Base-by-base conservation (phyloP, 768 basidiomycete species). In the Amanita rubescens region DNA sequence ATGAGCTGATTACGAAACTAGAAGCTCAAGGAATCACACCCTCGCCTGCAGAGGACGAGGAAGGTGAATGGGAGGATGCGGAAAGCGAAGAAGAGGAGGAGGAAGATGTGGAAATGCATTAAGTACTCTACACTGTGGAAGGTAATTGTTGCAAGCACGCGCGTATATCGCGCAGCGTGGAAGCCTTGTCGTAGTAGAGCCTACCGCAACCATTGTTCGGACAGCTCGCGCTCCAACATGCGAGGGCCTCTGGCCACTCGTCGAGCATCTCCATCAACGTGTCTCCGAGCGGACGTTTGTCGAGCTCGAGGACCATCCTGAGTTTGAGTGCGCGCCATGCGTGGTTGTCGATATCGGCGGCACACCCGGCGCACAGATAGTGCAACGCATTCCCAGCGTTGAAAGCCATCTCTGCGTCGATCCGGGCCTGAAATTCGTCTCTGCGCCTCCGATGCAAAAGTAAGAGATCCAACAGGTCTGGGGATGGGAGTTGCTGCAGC, bases 71-170 rank as follows among this genome's bases (percentile, higher is more conserved):
- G 73, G 86, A 82, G 55, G 85, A 84, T 19, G 86, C 81, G 57
- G 85, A 83, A 42, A 77, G 81, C 77, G 88, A 85, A 60, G 84
- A 82, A 55, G 77, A 71, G 19, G 81, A 82, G n/a, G n/a, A n/a
- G 32, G 71, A 68, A 11, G 82, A 84, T 59, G 73, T 81, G 14
- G 80, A 82, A 48, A 83, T 83, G 82, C 59, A 71, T 53, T 82
- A 68, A 17, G 17, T 17, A 49, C n/a, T n/a, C 24, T 45, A 54
- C n/a, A 53, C 51, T 14, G 51, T 45, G 12, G 51, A 32, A 37
- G 69, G 68, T 20, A 70, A 57, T 41, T 51, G 55, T 35, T 63
- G 61, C 7, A 74, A 54, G 44, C 65, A 71, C 12, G 52, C 45
- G 45, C 63, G 64, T 20, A 74, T 68, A 41, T 67, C 65, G 14